Evolutionary conservation across 2,329 filamentous ascomycete genomes (phyloP).

Genomic region (Calonectria pseudoreteaudii): DNA sequence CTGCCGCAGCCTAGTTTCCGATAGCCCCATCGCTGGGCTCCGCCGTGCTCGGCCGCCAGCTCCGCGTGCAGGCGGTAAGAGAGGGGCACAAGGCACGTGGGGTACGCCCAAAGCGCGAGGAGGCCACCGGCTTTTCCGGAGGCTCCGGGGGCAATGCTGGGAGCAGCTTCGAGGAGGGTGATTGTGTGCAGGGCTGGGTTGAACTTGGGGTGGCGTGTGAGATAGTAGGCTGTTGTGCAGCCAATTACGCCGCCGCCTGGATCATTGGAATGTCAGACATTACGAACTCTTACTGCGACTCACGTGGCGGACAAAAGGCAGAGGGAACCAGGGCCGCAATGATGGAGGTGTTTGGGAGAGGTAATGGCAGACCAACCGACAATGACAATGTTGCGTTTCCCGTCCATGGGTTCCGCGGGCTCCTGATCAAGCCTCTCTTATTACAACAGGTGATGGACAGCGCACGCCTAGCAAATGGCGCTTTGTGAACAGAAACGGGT

Average conservation of each 20-base stretch:
- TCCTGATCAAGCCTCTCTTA: neutral
- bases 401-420: slow-evolving; percentile 45
- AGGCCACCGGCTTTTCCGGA: slow-evolving; percentile 96
- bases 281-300: slow-evolving; percentile 16
- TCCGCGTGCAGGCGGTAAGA: slow-evolving; percentile 87
- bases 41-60: slow-evolving; percentile 85
- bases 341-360: neutral
- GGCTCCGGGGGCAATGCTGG: slow-evolving; percentile 86
- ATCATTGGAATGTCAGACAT: slow-evolving; percentile 14
- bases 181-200: slow-evolving; percentile 80
- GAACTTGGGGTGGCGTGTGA: slow-evolving; percentile 87
- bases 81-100: slow-evolving; percentile 82
- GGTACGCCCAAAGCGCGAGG: slow-evolving; percentile 92
- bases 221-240: slow-evolving; percentile 89
- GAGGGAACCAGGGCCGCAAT: neutral
- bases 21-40: slow-evolving; percentile 87
- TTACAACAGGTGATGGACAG: neutral
- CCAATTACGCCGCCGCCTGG: slow-evolving; percentile 93
- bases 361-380: slow-evolving; percentile 52
- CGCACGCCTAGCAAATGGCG: neutral
- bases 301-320: neutral
- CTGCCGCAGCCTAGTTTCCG: slow-evolving; percentile 80
- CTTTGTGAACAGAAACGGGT: neutral
- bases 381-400: slow-evolving; percentile 61
- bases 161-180: slow-evolving; percentile 86